phyloP scores from a whole-genome alignment of 2,329 filamentous ascomycete species.

The Trichoderma koningiopsis region DNA sequence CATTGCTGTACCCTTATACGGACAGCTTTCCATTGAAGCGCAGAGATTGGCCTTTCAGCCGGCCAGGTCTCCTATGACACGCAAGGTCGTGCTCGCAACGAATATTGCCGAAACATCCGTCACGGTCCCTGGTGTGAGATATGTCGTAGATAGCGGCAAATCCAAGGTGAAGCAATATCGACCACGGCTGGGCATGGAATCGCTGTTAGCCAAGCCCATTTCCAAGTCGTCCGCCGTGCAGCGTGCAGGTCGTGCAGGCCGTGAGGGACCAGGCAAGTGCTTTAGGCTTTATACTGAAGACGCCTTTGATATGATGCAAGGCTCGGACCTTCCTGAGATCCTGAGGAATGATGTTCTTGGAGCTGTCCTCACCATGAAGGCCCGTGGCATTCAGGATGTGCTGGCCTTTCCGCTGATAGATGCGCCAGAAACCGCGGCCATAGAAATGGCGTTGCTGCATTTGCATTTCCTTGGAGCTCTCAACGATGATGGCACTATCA shows the following conservation, averaged over 20 bases:
- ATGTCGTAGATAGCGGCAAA: conserved; percentile 90
- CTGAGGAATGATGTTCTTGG: conserved; percentile 85
- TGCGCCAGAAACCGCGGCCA: conserved; percentile 71
- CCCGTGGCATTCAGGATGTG: conserved; percentile 80
- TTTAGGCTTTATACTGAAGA: conserved; percentile 85
- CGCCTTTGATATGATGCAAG: conserved; percentile 69
- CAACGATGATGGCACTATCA: conserved; percentile 71
- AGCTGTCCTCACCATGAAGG: conserved; percentile 90
- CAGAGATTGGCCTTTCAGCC: conserved; percentile 86
- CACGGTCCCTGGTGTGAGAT: conserved; percentile 89
- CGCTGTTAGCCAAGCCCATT: conserved; percentile 84
- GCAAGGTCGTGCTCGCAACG: conserved; percentile 89
- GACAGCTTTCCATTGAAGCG: conserved; percentile 81
- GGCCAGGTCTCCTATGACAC: conserved; percentile 67
- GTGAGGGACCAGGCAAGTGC: conserved; percentile 89
- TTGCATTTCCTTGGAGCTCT: conserved; percentile 79
- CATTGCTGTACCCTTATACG: conserved; percentile 79
- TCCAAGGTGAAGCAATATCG: conserved; percentile 93
- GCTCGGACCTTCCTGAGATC: conserved; percentile 84
- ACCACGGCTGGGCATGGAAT: conserved; percentile 81
- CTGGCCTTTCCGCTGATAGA: conserved; percentile 84
- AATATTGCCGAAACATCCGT: conserved; percentile 99
- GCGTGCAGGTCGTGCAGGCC: conserved; percentile 85
- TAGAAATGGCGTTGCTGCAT: conserved; percentile 80
- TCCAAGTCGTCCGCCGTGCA: conserved; percentile 94